Evolutionary conservation across 495 filamentous ascomycete species (phyloP).

Genomic region (Tricharina praecox): DNA sequence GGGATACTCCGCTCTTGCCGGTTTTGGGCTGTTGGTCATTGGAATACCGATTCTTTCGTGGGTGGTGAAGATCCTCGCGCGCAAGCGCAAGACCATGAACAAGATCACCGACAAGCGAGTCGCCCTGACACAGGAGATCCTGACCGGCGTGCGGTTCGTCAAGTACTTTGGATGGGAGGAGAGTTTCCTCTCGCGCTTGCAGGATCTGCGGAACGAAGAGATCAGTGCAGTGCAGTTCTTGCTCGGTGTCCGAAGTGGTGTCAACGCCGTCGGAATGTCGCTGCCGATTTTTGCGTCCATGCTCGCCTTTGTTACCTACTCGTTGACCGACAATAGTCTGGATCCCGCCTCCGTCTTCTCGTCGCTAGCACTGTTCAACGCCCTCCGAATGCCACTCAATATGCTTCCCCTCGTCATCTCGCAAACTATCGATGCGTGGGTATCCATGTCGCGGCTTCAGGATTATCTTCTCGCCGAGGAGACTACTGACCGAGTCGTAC

Average conservation of each 20-base stretch:
- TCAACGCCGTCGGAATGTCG: slow-evolving; percentile 60
- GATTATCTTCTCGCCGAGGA: slow-evolving; percentile 79
- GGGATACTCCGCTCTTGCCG: slow-evolving; percentile 71
- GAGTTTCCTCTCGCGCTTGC: slow-evolving; percentile 61
- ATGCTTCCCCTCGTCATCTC: slow-evolving; percentile 75
- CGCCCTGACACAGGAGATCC: slow-evolving; percentile 77
- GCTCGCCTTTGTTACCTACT: slow-evolving; percentile 86
- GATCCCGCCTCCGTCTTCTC: slow-evolving; percentile 72
- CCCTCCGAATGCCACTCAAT: slow-evolving; percentile 74
- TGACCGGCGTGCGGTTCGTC: slow-evolving; percentile 81
- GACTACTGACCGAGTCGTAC: slow-evolving; percentile 51
- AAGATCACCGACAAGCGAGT: slow-evolving; percentile 85
- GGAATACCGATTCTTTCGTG: slow-evolving; percentile 56
- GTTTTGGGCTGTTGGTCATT: slow-evolving; percentile 65
- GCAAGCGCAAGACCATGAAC: slow-evolving; percentile 60
- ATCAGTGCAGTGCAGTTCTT: slow-evolving; percentile 64
- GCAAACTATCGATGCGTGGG: slow-evolving; percentile 74
- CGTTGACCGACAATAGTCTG: slow-evolving; percentile 52
- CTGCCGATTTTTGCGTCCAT: slow-evolving; percentile 86
- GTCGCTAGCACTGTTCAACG: slow-evolving; percentile 83
- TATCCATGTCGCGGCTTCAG: slow-evolving; percentile 65
- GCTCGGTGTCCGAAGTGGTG: slow-evolving; percentile 63
- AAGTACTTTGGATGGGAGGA: slow-evolving; percentile 94
- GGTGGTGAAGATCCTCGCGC: slow-evolving; percentile 55
- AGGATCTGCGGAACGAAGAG: slow-evolving; percentile 53